phyloP scores from a whole-genome alignment of 2,329 filamentous ascomycete genomes.

The Ophiostoma sp. region DNA sequence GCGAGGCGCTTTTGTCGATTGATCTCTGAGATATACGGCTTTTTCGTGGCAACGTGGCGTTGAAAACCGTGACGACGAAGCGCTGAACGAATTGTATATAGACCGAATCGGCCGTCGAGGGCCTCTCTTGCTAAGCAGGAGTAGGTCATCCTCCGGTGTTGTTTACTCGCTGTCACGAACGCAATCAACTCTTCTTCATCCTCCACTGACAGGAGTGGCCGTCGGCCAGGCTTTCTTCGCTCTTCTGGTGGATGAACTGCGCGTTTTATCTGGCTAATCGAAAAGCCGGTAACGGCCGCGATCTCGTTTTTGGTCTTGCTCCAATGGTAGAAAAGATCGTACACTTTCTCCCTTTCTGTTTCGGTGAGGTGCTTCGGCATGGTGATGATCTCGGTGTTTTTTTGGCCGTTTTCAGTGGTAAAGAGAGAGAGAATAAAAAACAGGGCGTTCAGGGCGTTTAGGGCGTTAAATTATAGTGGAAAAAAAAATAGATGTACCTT shows the following conservation, averaged over 20 bases:
- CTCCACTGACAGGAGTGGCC: too few relatives aligned
- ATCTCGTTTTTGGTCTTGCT: neutral
- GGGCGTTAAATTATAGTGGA: neutral
- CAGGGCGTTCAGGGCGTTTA: neutral
- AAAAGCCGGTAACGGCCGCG: neutral
- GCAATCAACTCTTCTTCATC: too few relatives aligned
- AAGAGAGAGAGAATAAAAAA: neutral
- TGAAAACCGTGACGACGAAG: too few relatives aligned
- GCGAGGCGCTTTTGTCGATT: too few relatives aligned
- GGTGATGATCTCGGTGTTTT: conserved; percentile 8
- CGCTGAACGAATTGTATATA: too few relatives aligned
- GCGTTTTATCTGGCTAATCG: neutral
- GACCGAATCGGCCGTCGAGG: too few relatives aligned
- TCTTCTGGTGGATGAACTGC: neutral
- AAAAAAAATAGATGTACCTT: conserved; percentile 2
- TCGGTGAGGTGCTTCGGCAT: conserved; percentile 7
- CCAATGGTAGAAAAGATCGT: neutral
- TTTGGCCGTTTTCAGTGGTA: neutral
- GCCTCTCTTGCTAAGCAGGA: too few relatives aligned
- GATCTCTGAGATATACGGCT: too few relatives aligned
- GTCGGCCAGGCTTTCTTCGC: too few relatives aligned
- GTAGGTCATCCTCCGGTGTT: too few relatives aligned
- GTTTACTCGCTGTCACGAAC: too few relatives aligned
- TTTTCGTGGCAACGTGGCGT: too few relatives aligned
- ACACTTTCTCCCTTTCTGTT: neutral